These are phyloP conservation scores for Platismatia glauca DNA, from an alignment of 495 filamentous ascomycete species.

Conservation along the genomic window DNA sequence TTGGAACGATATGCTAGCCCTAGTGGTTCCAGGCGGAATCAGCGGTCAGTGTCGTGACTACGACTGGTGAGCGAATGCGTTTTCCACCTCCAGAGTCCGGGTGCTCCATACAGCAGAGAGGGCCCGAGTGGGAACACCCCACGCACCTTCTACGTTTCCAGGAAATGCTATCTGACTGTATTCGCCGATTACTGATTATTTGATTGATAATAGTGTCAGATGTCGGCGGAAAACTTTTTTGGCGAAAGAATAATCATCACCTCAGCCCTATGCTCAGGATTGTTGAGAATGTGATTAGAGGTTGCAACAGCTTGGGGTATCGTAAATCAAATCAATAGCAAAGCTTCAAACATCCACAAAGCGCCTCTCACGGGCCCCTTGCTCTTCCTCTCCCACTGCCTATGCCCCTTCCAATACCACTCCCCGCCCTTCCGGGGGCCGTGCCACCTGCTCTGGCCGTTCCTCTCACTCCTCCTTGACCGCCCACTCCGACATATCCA, in stretches of 20 bases:
- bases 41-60: background rate
- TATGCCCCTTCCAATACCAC: conserved; percentile 42
- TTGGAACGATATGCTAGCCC: background rate
- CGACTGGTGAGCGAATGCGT: conserved; percentile 5
- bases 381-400: conserved; percentile 34
- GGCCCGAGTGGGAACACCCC: background rate
- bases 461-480: conserved; percentile 33
- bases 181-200: background rate
- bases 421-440: conserved; percentile 38
- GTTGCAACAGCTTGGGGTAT: background rate
- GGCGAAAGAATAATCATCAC: background rate
- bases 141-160: conserved; percentile 2
- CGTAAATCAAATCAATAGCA: background rate
- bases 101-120: background rate
- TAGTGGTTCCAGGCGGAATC: background rate
- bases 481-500: conserved; percentile 41
- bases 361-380: background rate
- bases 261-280: background rate
- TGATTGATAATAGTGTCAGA: conserved; percentile 1
- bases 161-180: background rate
- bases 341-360: background rate
- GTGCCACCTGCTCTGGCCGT: conserved; percentile 34
- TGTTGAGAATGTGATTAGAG: background rate
- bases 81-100: too few relatives aligned
- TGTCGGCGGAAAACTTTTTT: background rate